phyloP scores from a whole-genome alignment of 225 moss, liverwort and hornwort species.

The Marchantia polymorpha region DNA sequence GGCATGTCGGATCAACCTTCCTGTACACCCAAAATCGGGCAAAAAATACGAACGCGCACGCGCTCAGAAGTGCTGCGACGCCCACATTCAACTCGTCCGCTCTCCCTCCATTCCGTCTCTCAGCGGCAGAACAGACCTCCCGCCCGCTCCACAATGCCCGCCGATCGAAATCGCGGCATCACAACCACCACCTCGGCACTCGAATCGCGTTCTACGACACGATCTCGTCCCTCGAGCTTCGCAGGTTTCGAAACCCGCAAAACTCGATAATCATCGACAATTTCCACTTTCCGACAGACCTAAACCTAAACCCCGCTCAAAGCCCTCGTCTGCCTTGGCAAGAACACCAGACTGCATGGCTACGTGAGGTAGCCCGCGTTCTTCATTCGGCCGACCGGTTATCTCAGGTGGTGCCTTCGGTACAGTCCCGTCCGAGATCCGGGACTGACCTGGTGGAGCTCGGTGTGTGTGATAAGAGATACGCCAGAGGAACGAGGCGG shows the following conservation, averaged over 20 bases:
- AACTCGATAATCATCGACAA: neutral
- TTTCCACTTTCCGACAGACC: neutral
- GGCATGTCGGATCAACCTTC: constrained; percentile 30
- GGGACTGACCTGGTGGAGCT: no score
- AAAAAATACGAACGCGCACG: neutral
- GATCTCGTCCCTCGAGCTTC: neutral
- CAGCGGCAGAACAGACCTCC: neutral
- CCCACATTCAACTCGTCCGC: neutral
- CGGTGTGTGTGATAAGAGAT: no score
- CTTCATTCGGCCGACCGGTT: neutral
- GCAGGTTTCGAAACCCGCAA: neutral
- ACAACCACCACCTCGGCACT: neutral
- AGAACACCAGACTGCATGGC: neutral
- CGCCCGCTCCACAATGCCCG: neutral
- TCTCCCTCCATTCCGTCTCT: neutral
- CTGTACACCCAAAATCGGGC: neutral
- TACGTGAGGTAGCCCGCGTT: no score
- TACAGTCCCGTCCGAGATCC: no score
- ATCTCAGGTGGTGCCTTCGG: no score
- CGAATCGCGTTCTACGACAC: neutral
- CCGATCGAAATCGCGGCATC: neutral
- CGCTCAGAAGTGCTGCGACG: neutral
- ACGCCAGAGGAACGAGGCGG: constrained; percentile 47
- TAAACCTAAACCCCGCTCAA: constrained; percentile 4
- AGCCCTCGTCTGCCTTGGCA: neutral